Base-by-base conservation (phyloP, 352 stramenopile species). In the Phytopythium sindhum region DNA sequence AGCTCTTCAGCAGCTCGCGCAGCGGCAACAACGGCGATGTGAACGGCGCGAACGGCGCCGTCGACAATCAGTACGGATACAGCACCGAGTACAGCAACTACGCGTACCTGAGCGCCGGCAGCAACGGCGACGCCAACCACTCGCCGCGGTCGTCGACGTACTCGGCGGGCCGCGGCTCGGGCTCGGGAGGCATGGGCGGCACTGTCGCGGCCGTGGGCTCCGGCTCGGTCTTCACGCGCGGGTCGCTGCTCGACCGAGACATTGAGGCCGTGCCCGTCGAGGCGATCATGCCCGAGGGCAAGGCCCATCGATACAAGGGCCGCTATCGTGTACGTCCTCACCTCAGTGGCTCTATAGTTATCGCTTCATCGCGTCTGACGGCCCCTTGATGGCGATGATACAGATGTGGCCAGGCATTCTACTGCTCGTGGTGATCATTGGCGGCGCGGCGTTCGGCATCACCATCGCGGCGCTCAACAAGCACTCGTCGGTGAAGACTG, bases 391-490 rank as follows among this genome's bases (percentile, higher is more conserved):
- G 57, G 55, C 33, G 41, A 29, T 53, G 41, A 23, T 65, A 31
- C 56, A 81, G 69, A 72, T 68, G 35, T 86, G 77, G 77, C 77
- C 77, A 0, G 77, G 77, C 2, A 70, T 84, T 28, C 23, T 86
- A 7, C 26, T 84, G 4, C 33, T 86, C 3, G 26, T 82, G 5
- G 15, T 78, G 1, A 23, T 86, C 0, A 45, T 84, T 41, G 69
- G 71, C 14, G 78, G 63, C 2, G 68, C 74, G 7, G 52, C 64
- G 15, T 67, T 67, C 5, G 67, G 52, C 6, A 83, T 81, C 54
- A 74, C 67, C 10, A 50, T 74, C n/a, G 73, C 53, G 21, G 76
- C 59, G 12, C 12, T 71, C 17, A 66, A 68, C n/a, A 65, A 60
- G 33, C 70, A 53, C 61, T 47, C 65, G 35, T 60, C 56, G 11